Conservation (phyloP, 345 rosid species). For the Eucalyptus rudis region DNA sequence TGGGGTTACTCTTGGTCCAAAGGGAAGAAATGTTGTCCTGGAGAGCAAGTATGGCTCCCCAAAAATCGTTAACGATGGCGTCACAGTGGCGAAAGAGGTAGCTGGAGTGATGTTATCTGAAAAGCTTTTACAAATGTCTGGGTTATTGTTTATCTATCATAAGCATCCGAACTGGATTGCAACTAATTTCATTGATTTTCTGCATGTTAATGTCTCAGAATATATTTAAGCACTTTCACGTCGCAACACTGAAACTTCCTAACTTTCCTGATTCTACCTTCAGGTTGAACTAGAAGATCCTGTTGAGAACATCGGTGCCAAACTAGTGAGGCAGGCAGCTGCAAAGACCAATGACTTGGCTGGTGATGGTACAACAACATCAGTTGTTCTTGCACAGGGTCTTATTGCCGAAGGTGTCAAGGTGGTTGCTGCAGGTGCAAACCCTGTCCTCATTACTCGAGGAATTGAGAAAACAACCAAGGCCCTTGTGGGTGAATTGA, state of each 20-base stretch:
- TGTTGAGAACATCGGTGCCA: conserved; percentile 97
- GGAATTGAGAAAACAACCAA: conserved; percentile 93
- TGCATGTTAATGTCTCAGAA: not conserved
- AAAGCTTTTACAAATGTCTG: not conserved
- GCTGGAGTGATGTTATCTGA: not conserved
- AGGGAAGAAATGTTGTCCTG: conserved; percentile 93
- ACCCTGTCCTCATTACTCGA: conserved; percentile 87
- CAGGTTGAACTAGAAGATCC: conserved; percentile 98
- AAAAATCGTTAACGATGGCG: conserved; percentile 94
- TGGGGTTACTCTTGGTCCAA: conserved; percentile 96
- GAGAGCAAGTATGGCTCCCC: conserved; percentile 99
- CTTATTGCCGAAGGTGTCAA: conserved; percentile 95
- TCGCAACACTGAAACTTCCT: not conserved
- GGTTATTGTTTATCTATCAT: not conserved
- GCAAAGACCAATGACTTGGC: conserved; percentile 97
- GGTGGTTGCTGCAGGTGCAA: conserved; percentile 99
- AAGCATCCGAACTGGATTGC: not conserved
- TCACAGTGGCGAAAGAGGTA: conserved; percentile 97
- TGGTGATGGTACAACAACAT: conserved; percentile 97
- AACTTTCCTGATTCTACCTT: not conserved
- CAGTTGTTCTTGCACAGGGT: conserved; percentile 98
- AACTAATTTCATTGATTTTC: not conserved
- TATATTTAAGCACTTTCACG: not conserved
- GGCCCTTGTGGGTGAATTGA: conserved; percentile 76
- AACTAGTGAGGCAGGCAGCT: conserved; percentile 96